Percentiles rank a stretch among this genome's conserved stretches.
Conservation (phyloP, 2,329 filamentous ascomycete species). For the Cladosporium sp. region DNA sequence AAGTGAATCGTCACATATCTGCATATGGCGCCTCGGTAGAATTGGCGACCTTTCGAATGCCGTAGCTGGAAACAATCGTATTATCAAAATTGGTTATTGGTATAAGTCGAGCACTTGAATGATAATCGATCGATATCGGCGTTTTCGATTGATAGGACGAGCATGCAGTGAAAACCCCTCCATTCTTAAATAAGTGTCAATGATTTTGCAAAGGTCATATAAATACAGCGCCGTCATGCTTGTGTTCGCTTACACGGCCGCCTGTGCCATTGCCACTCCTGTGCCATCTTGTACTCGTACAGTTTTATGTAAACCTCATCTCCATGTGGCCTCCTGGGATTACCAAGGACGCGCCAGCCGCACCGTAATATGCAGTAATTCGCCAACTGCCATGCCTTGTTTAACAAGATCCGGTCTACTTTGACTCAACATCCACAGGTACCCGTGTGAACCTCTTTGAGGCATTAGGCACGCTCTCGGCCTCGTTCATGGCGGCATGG, state of each 20-base stretch:
- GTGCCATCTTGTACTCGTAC: neutral
- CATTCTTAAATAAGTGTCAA: neutral
- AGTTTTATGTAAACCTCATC: neutral
- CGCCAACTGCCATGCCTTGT: neutral
- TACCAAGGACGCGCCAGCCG: neutral
- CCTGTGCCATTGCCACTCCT: neutral
- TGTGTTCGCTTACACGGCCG: neutral
- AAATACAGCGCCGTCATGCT: neutral
- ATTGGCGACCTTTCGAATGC: neutral
- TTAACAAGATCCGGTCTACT: neutral
- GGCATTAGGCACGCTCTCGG: constrained; percentile 27
- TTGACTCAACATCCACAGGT: constrained; percentile 3
- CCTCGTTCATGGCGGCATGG: constrained; percentile 32
- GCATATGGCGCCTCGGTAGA: neutral
- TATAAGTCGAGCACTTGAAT: neutral
- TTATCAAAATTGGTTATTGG: neutral
- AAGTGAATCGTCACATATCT: neutral
- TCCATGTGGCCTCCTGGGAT: neutral
- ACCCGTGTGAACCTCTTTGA: constrained; percentile 15
- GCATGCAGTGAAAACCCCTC: neutral
- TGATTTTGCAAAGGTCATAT: neutral
- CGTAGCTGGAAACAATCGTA: neutral
- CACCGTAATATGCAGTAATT: neutral
- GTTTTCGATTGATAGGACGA: neutral
- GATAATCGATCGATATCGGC: too few species aligned